A percentile compares a stretch with the other conserved stretches of the same genome.
phyloP scores from a whole-genome alignment of 129 eudicot genomes.

The Escallonia rubra region DNA sequence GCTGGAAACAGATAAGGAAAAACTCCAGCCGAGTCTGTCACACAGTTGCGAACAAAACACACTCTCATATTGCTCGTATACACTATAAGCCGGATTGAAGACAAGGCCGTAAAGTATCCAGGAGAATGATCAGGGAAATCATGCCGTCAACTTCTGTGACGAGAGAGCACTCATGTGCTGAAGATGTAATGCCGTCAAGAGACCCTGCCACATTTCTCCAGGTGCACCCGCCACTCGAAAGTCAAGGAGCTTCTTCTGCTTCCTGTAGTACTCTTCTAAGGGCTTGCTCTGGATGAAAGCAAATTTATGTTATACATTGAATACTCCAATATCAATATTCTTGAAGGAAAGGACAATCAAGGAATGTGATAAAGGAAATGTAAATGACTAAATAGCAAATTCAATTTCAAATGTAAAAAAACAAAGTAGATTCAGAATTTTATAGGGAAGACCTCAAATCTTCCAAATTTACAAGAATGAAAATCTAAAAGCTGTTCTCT shows the following conservation, averaged over 20 bases:
- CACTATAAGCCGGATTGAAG: constrained; percentile 7
- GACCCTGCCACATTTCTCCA: constrained; percentile 87
- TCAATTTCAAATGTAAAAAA: no score
- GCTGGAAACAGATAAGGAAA: not conserved
- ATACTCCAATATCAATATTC: not conserved
- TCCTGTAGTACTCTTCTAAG: constrained; percentile 79
- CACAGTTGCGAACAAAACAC: not conserved
- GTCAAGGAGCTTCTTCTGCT: constrained; percentile 83
- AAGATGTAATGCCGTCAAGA: constrained; percentile 83
- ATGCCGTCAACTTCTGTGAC: constrained; percentile 67
- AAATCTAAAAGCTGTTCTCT: no score
- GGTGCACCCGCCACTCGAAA: constrained; percentile 77
- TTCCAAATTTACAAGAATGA: no score
- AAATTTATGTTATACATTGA: not conserved
- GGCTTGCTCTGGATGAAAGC: constrained; percentile 49
- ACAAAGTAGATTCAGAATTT: no score
- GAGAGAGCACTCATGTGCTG: constrained; percentile 65
- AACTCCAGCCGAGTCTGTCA: constrained; percentile 1
- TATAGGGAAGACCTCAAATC: no score
- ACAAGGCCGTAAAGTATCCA: not conserved
- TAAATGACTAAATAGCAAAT: no score
- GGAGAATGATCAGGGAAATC: constrained; percentile 8
- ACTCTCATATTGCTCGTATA: not conserved
- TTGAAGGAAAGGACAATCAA: no score
- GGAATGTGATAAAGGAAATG: no score